Evolutionary conservation across 208 protist genomes (phyloP), one percentile per base, ranked within the genome.

Genomic region (Acanthamoeba castellanii): DNA sequence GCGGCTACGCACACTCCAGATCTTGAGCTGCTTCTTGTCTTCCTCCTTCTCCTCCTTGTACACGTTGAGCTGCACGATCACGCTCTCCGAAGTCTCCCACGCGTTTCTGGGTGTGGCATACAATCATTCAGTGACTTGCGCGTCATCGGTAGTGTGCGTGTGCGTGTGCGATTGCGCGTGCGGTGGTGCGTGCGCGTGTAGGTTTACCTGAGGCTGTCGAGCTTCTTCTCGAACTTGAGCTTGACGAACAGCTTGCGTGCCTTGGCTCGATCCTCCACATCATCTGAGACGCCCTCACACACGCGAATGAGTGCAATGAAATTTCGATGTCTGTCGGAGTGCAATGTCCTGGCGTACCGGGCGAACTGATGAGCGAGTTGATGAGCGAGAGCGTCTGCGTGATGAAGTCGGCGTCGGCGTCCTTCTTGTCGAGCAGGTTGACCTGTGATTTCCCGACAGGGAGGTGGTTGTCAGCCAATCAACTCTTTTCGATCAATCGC

Each of bases 31-130:
- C 34, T 88, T 64, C 50, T 88, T 64, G 52, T 88, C 81, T 22
- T 55, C 81, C 18, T 88, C 81, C 81, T 66, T 88, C 81, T 88
- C 81, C 34, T 88, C 81, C 42, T 66, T 55, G 52, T 88, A 88
- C 4, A 88, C 81, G 30, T 88, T 64, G 81, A 88, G 42, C 81
- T 66, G 81, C 27, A 64, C 52, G 30, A 42, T 57, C 47, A 88
- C 42, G 27, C 30, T 61, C 50, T 88, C 81, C 37, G 81, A 88
- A 13, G 70, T 34, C 30, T 81, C 70, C 70, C 70, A 81, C 20
- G 70, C 37, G 70, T 25, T 30, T 57, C 52, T 57, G 52, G 16
- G 52, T 57, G 52, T 20, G 42, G 42, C 42, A 45, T 3, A 45
- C 42, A 9, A 45, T 45, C 42, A 3, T 45, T 45, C 42, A 45